Evolutionary conservation across 208 protist genomes (phyloP).

Genomic region (Acanthamoeba culbertsoni): DNA sequence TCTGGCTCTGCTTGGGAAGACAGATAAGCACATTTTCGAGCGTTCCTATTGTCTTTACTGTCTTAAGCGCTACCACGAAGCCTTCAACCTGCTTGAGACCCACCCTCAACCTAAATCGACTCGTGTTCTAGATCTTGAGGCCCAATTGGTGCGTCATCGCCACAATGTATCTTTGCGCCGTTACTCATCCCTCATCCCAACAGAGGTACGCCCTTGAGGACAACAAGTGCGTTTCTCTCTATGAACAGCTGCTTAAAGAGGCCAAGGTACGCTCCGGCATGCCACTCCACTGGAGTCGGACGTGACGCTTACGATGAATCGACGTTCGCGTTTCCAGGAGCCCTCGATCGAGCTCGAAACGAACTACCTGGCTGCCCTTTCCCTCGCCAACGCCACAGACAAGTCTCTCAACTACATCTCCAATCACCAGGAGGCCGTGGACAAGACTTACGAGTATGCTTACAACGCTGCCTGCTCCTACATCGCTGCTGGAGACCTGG

Average conservation of each 20-base stretch:
- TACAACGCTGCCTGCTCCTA: constrained; percentile 61
- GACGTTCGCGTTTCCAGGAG: background rate
- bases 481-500: constrained; percentile 13
- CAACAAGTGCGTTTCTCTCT: constrained; percentile 21
- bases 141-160: constrained; percentile 44
- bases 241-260: constrained; percentile 41
- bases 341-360: constrained; percentile 41
- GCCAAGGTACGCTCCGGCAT: background rate
- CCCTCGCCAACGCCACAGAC: background rate
- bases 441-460: constrained; percentile 64
- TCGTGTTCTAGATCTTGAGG: constrained; percentile 40
- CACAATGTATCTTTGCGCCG: background rate
- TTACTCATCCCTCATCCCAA: background rate
- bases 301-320: background rate
- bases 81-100: constrained; percentile 38
- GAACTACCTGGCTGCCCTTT: constrained; percentile 31
- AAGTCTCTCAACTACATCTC: background rate
- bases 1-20: background rate
- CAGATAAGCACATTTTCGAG: background rate
- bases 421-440: background rate
- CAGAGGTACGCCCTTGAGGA: constrained; percentile 57
- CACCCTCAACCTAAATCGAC: constrained; percentile 2
- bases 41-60: constrained; percentile 54
- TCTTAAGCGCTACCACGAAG: background rate
- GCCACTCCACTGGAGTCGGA: background rate